A percentile compares a stretch with the other conserved stretches of the same genome.
These are phyloP conservation scores for Berkeleyomyces basicola DNA, from an alignment of 2,329 filamentous ascomycete genomes.

Conservation along the genomic window DNA sequence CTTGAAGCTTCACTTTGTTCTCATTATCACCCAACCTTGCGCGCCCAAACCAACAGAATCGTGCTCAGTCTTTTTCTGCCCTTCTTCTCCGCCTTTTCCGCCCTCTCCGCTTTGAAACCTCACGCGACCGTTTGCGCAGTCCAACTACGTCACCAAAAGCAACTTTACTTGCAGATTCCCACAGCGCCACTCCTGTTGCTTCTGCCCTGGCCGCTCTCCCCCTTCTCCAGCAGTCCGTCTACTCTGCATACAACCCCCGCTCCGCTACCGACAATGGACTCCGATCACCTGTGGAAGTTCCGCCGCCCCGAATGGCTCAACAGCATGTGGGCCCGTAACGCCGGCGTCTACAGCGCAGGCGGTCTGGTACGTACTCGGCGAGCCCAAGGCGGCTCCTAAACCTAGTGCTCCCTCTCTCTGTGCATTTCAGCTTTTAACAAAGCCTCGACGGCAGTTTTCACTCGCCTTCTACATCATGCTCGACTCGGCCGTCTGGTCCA, in stretches of 20 bases:
- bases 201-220: too few relatives aligned
- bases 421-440: background rate
- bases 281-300: slow-evolving; percentile 53
- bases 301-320: slow-evolving; percentile 49
- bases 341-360: slow-evolving; percentile 45
- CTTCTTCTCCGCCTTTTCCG: background rate
- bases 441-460: slow-evolving; percentile 35
- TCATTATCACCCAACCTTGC: background rate
- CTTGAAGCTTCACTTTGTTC: background rate
- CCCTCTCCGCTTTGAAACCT: background rate
- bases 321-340: slow-evolving; percentile 45
- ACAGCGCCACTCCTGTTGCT: background rate
- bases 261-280: slow-evolving; percentile 31
- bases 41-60: background rate
- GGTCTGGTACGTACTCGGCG: slow-evolving; percentile 35
- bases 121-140: background rate
- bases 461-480: slow-evolving; percentile 53
- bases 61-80: background rate
- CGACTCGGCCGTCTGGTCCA: slow-evolving; percentile 51
- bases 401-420: background rate
- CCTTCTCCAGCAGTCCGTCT: too few relatives aligned
- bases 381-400: background rate
- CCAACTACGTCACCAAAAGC: slow-evolving; percentile 8
- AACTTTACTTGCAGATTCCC: background rate
- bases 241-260: background rate